These are phyloP conservation scores for Lecanicillium sp. DNA, from an alignment of 2,329 filamentous ascomycete species.

Conservation along the genomic window DNA sequence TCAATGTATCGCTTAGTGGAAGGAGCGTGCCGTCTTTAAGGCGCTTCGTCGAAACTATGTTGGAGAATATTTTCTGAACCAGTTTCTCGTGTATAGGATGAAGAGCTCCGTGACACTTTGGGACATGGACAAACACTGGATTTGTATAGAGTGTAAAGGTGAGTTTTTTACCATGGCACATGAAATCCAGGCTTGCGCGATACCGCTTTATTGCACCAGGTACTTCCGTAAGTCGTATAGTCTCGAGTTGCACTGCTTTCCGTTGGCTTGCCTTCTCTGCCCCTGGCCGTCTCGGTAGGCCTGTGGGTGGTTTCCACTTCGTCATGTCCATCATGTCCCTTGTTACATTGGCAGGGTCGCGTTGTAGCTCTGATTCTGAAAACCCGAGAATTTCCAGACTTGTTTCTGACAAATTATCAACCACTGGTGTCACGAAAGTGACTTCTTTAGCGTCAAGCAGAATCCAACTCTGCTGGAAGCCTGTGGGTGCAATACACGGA, in stretches of 20 bases:
- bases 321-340: background rate
- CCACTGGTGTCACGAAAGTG: background rate
- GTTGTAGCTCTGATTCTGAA: background rate
- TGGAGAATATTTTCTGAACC: background rate
- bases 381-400: conserved; percentile 1
- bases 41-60: background rate
- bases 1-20: background rate
- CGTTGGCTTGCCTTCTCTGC: background rate
- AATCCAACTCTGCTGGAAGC: background rate
- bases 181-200: background rate
- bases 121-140: background rate
- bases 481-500: background rate
- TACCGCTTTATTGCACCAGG: background rate
- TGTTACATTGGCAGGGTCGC: background rate
- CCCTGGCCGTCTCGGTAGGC: background rate
- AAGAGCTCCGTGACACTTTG: background rate
- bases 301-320: background rate
- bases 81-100: conserved; percentile 1
- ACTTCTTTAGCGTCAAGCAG: background rate
- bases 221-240: background rate
- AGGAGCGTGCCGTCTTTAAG: background rate
- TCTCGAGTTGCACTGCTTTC: background rate
- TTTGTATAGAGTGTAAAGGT: background rate
- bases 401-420: background rate
- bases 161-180: background rate